Base-by-base conservation (phyloP, 352 stramenopile species). In the Pythium folliculosum region DNA sequence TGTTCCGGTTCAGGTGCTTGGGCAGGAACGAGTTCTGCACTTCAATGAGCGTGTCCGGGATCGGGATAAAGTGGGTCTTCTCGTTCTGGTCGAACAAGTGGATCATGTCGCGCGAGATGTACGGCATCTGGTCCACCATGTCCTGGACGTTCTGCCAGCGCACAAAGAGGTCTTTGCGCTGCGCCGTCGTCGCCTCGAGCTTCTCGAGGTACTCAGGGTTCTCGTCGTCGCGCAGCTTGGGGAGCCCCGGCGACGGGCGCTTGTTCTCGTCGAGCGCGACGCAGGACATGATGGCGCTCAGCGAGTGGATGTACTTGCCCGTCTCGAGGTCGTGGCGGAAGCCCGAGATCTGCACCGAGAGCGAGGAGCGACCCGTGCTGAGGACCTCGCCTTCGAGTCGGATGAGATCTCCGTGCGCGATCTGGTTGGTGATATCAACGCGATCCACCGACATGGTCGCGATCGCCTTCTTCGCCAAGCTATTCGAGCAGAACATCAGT, bases 1-100 rank as follows among this genome's bases (percentile, higher is more conserved):
- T 85, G 77, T 90, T 90, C 27, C 77, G 77, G 72, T 89, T 91
- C 43, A 91, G 38, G 65, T 91, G 80, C 67, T 91, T 91, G 32
- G 82, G 82, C 65, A 87, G 37, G 60, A 90, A 90, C 38, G 76
- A 89, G 68, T 89, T 90, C 47, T 89, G 81, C 50, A 91, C 80
- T 40, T 91, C 83, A 43, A 91, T 85, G 52, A 89, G 72, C 63
- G 79, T 91, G 52, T 88, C 79, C 2, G 76, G 75, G 44, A 91
- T 81, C 7, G 80, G 65, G 25, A 90, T 72, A 27, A 81, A 79
- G 22, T 80, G 67, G n/a, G 68, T 73, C 56, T 81, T 82, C 38
- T 76, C 49, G 54, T 70, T 71, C 13, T 80, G 71, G 21, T 86
- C 76, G 19, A 76, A 72, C 21, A 77, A 54, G 38, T 80, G 66